Conservation (phyloP, 2,329 filamentous ascomycete genomes). For the Coniochaeta prunicola region DNA sequence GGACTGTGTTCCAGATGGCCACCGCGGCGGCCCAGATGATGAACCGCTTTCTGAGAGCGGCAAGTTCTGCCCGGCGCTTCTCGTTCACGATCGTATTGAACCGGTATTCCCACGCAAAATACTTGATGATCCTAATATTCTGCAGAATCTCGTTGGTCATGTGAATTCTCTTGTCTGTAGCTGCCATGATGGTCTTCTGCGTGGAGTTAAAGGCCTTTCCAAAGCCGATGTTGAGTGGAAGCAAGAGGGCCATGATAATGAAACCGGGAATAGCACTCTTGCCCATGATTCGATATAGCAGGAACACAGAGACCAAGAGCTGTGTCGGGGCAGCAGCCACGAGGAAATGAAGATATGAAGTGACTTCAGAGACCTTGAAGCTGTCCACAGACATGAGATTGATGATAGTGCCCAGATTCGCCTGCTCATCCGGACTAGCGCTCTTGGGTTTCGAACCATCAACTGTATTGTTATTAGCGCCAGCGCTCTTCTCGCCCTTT, state of each 20-base stretch:
- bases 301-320: conserved; percentile 67
- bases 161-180: conserved; percentile 92
- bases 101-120: conserved; percentile 95
- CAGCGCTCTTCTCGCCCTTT: conserved; percentile 37
- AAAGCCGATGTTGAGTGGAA: conserved; percentile 86
- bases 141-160: conserved; percentile 94
- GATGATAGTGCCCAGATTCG: conserved; percentile 95
- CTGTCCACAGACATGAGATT: conserved; percentile 99
- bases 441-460: conserved; percentile 29
- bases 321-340: conserved; percentile 87
- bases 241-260: conserved; percentile 76
- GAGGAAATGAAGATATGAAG: conserved; percentile 93
- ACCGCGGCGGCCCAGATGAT: conserved; percentile 88
- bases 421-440: conserved; percentile 58
- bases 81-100: conserved; percentile 84
- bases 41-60: conserved; percentile 72
- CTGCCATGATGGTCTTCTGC: conserved; percentile 85
- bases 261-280: conserved; percentile 92
- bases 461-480: conserved; percentile 23
- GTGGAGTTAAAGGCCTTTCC: conserved; percentile 78
- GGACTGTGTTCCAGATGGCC: conserved; percentile 93
- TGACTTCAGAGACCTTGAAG: conserved; percentile 95
- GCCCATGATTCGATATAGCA: conserved; percentile 87
- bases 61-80: conserved; percentile 73
- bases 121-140: conserved; percentile 98